phyloP scores from a whole-genome alignment of 176 grass and related monocot genomes.

The Oryza brachyantha region DNA sequence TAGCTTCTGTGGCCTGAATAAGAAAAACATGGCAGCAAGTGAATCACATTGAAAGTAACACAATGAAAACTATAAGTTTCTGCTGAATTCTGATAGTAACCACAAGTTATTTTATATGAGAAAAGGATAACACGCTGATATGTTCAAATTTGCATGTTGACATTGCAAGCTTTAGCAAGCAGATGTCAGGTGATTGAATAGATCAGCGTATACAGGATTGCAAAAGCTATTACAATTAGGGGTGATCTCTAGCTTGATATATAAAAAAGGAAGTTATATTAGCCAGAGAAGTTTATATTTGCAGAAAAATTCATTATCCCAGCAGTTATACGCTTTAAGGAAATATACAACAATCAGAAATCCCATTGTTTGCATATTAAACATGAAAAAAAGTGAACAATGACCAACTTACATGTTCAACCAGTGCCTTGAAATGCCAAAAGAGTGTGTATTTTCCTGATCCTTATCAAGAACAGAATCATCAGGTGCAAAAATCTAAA shows the following conservation, averaged over 20 bases:
- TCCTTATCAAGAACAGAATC: conserved; percentile 46
- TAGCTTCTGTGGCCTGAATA: conserved; percentile 54
- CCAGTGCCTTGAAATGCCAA: conserved; percentile 62
- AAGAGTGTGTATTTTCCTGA: conserved; percentile 47
- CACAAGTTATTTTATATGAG: conserved; percentile 1
- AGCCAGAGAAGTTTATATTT: background rate
- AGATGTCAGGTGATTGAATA: background rate
- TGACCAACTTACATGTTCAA: conserved; percentile 53
- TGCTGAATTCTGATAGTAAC: background rate
- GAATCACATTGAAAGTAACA: background rate
- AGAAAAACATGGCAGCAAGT: conserved; percentile 3
- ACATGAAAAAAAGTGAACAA: background rate
- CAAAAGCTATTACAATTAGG: background rate
- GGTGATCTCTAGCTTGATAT: background rate
- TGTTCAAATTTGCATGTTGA: conserved; percentile 28
- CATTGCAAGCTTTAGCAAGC: conserved; percentile 6
- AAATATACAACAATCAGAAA: background rate
- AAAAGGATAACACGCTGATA: background rate
- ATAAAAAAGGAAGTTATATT: background rate
- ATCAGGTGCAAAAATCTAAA: conserved; percentile 72
- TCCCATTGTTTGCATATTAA: background rate
- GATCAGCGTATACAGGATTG: background rate
- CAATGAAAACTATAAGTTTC: conserved; percentile 6
- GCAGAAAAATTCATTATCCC: background rate
- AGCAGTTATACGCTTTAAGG: background rate